phyloP scores from a whole-genome alignment of 2,329 filamentous ascomycete genomes.

The Dothideomycetes sp. region DNA sequence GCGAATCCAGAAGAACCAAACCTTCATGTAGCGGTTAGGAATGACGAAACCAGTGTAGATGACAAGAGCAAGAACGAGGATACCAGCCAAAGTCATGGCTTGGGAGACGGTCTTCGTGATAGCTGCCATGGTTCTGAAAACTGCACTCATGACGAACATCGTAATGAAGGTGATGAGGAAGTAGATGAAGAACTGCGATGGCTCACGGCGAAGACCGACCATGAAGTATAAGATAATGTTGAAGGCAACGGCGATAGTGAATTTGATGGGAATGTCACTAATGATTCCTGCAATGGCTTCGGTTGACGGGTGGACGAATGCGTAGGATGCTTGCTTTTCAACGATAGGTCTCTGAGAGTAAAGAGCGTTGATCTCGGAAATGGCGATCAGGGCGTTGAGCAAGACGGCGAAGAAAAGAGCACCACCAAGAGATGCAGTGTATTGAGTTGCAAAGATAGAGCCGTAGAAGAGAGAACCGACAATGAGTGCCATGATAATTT shows the following conservation, averaged over 20 bases:
- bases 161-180: conserved; percentile 64
- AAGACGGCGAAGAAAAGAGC: conserved; percentile 81
- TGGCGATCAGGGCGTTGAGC: conserved; percentile 74
- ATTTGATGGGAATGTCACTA: conserved; percentile 75
- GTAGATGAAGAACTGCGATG: conserved; percentile 79
- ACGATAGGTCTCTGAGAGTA: conserved; percentile 87
- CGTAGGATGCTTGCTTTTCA: conserved; percentile 80
- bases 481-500: conserved; percentile 67
- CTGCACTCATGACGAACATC: conserved; percentile 73
- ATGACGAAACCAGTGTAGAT: conserved; percentile 59
- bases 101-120: conserved; percentile 58
- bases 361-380: conserved; percentile 74
- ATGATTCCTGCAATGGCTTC: conserved; percentile 85
- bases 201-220: conserved; percentile 65
- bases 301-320: conserved; percentile 79
- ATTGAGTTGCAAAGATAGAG: too few species aligned
- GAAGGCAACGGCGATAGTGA: conserved; percentile 65
- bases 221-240: conserved; percentile 81
- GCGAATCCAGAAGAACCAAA: conserved; percentile 74
- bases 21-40: conserved; percentile 55
- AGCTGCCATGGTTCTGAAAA: conserved; percentile 75
- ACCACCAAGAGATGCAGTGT: too few species aligned
- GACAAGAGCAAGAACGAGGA: conserved; percentile 56
- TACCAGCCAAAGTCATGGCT: conserved; percentile 47
- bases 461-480: conserved; percentile 77